Evolutionary conservation across 257 asterid genomes (phyloP).

Genomic region (Knoxia roxburghii): DNA sequence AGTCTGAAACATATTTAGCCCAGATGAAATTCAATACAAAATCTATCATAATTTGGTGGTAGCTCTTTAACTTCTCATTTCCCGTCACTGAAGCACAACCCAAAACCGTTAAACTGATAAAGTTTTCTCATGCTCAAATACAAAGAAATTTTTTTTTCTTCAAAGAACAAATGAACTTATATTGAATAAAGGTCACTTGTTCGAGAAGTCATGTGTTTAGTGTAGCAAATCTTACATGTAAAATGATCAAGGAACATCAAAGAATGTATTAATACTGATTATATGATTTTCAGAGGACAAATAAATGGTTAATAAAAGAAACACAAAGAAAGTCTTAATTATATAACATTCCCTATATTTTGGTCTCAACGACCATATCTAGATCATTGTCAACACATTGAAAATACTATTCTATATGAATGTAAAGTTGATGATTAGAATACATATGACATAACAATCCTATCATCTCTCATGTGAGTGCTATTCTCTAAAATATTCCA

Average conservation of each 20-base stretch:
- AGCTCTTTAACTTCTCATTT: conserved; percentile 94
- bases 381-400: background rate
- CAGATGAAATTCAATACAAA: conserved; percentile 99
- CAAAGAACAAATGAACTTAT: conserved; percentile 43
- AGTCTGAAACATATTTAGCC: conserved; percentile 61
- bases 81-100: conserved; percentile 65
- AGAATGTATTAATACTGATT: conserved; percentile 8
- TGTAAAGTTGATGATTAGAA: too few species aligned
- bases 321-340: background rate
- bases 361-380: background rate
- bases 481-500: conserved; percentile 93
- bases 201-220: conserved; percentile 99
- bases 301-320: background rate
- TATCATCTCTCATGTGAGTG: too few species aligned
- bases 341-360: too few species aligned
- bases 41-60: conserved; percentile 97
- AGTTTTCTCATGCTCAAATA: conserved; percentile 9
- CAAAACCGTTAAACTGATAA: background rate
- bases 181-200: conserved; percentile 92
- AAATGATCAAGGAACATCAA: conserved; percentile 16
- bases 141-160: background rate
- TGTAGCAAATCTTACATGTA: conserved; percentile 96
- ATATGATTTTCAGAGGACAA: background rate
- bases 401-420: too few species aligned
- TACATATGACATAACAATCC: too few species aligned